Percentiles rank a stretch among this genome's conserved stretches.
phyloP scores from a whole-genome alignment of 2,329 filamentous ascomycete genomes.

The Fusarium humuli region DNA sequence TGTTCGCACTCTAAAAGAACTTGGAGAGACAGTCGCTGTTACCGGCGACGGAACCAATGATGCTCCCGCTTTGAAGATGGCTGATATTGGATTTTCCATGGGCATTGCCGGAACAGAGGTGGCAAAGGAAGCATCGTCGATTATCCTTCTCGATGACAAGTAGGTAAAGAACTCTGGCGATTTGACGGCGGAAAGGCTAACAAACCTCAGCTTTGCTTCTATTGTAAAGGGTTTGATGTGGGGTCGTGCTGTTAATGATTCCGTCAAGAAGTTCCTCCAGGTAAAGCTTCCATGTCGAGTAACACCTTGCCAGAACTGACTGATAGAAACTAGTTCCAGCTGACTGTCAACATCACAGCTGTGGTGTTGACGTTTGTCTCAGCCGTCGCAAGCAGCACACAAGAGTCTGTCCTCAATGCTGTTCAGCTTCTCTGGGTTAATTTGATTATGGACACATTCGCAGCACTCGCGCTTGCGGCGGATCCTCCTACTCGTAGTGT shows the following conservation, averaged over 20 bases:
- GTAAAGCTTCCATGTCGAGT: conserved; percentile 38
- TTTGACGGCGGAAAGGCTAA: conserved; percentile 8
- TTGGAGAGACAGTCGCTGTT: conserved; percentile 69
- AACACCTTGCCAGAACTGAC: not conserved
- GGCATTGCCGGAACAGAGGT: conserved; percentile 73
- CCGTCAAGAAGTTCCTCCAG: conserved; percentile 73
- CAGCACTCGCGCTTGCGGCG: conserved; percentile 72
- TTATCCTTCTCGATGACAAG: conserved; percentile 72
- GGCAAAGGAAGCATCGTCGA: conserved; percentile 71
- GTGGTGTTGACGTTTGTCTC: conserved; percentile 70
- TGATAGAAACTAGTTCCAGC: conserved; percentile 60
- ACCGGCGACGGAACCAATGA: conserved; percentile 74
- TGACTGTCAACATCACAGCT: conserved; percentile 73
- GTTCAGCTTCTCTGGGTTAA: conserved; percentile 73
- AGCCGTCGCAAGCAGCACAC: conserved; percentile 62
- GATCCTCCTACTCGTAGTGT: conserved; percentile 70
- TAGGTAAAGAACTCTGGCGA: conserved; percentile 16
- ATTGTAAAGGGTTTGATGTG: conserved; percentile 72
- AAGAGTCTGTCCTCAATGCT: conserved; percentile 67
- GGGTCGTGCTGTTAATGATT: conserved; percentile 72
- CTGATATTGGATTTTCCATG: conserved; percentile 73
- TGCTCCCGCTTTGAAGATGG: conserved; percentile 69
- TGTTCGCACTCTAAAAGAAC: conserved; percentile 70
- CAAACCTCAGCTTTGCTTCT: conserved; percentile 57
- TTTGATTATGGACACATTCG: conserved; percentile 73